Percentiles rank a stretch among this genome's conserved stretches.
Evolutionary conservation across 352 stramenopile genomes (phyloP).

Genomic region (Phytopythium sindhum): DNA sequence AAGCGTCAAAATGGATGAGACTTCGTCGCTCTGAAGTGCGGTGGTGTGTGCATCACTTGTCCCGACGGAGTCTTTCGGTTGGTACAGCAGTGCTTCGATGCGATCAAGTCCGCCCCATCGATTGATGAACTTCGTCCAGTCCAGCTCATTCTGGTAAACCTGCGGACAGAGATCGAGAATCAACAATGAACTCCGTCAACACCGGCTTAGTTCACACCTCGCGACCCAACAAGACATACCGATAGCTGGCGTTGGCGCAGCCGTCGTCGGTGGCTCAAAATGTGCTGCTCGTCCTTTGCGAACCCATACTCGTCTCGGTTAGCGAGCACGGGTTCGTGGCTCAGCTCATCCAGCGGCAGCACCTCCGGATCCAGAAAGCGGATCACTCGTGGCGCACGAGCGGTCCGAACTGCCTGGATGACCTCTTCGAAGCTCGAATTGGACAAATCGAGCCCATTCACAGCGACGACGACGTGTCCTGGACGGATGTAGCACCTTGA

Average conservation of each 20-base stretch:
- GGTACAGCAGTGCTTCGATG: constrained; percentile 27
- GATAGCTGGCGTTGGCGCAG: constrained; percentile 13
- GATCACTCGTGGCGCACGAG: constrained; percentile 27
- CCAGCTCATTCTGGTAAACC: constrained; percentile 37
- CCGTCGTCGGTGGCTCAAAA: constrained; percentile 39
- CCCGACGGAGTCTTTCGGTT: not conserved
- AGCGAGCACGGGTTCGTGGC: constrained; percentile 28
- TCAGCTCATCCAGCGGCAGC: constrained; percentile 25
- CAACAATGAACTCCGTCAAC: not conserved
- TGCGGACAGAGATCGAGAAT: not conserved
- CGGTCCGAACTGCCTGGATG: constrained; percentile 21
- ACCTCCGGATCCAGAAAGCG: constrained; percentile 45
- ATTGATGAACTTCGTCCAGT: constrained; percentile 45
- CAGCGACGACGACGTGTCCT: constrained; percentile 43
- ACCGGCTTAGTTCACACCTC: not conserved
- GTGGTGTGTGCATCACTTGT: not conserved
- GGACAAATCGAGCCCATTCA: constrained; percentile 43
- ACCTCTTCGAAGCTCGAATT: constrained; percentile 31
- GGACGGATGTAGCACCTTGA: constrained; percentile 20
- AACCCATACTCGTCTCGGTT: constrained; percentile 63
- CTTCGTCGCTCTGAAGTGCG: not conserved
- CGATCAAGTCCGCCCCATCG: constrained; percentile 26
- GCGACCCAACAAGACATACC: not conserved
- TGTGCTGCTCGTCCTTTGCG: constrained; percentile 57
- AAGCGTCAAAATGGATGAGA: not conserved